Evolutionary conservation across 768 basidiomycete genomes (phyloP).

Genomic region (Clathrus columnatus): DNA sequence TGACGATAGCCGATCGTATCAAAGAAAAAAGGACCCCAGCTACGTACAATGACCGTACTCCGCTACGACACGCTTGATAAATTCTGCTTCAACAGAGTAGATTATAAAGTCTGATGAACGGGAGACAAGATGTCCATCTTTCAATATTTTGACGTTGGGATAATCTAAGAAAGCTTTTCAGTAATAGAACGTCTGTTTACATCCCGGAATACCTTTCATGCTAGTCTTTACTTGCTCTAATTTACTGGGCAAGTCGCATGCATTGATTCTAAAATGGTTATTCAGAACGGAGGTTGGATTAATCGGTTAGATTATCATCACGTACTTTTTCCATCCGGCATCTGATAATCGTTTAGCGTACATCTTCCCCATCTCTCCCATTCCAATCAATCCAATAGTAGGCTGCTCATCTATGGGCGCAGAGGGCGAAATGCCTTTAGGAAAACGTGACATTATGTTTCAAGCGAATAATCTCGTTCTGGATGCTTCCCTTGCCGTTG

Average conservation of each 20-base stretch:
- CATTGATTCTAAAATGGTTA: constrained; percentile 58
- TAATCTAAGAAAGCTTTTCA: no score
- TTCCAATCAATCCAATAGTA: constrained; percentile 85
- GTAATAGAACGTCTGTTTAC: not conserved
- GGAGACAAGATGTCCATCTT: constrained; percentile 83
- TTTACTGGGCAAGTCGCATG: constrained; percentile 76
- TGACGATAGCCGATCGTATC: not conserved
- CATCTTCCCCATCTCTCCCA: constrained; percentile 97
- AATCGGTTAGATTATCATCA: not conserved
- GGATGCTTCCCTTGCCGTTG: no score
- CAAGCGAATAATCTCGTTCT: no score
- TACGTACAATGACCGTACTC: constrained; percentile 86
- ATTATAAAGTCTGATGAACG: constrained; percentile 88
- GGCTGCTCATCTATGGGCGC: constrained; percentile 48
- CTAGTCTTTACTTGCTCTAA: constrained; percentile 53
- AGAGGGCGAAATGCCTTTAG: constrained; percentile 22
- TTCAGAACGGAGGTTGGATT: not conserved
- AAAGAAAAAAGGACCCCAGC: no score
- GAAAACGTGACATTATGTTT: not conserved
- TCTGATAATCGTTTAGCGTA: constrained; percentile 70
- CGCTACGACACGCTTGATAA: constrained; percentile 71
- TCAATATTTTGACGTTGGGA: constrained; percentile 55
- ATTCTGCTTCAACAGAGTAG: constrained; percentile 92
- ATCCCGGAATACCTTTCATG: constrained; percentile 43
- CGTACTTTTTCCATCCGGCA: constrained; percentile 82